Base-by-base conservation (phyloP, 805 yeast species). In the Candida maesae region DNA sequence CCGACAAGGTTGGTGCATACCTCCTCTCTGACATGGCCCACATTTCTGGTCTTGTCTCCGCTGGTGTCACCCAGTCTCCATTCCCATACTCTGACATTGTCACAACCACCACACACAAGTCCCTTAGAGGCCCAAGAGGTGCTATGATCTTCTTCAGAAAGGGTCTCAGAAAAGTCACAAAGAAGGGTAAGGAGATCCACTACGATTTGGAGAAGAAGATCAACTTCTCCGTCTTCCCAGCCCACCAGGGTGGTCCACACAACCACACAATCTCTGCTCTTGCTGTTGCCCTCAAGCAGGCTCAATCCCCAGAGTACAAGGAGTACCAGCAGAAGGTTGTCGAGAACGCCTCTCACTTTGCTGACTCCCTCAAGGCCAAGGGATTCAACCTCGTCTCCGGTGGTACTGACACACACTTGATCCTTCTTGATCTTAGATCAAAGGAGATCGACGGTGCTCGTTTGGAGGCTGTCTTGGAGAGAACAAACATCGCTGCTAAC, bases 191-290 rank as follows among this genome's bases (percentile, higher is more conserved):
- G 71, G 96, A 89, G 69, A 72, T 88, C 44, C 70, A 73, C 44
- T 93, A 90, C 68, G 97, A 93, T 58, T 79, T 93, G 66, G 98
- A 93, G 70, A 83, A 79, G 67, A 87, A 87, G 65, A 90, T 93
- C 70, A 93, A 93, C 77, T 93, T 93, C 68, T 89, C 97, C 9
- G 99, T 93, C 41, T 93, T 93, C 91, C 99, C 99, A 59, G 99
- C 96, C 54, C 99, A 93, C 70, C 99, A 93, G 75, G 99, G 99
- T 75, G 99, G 99, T 65, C 99, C 99, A 58, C 98, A 93, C 72
- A 93, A 93, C 76, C 99, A 93, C 73, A 93, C 99, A 53, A 93
- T 93, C 64, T 84, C 97, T 55, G 99, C 98, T 26, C 72, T 93
- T 59, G 97, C 98, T 14, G 93, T 90, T 50, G 98, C 99, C 38